Evolutionary conservation across 2,329 filamentous ascomycete species (phyloP), one percentile per base, ranked within the genome.

Genomic region (Sporothrix humicola): DNA sequence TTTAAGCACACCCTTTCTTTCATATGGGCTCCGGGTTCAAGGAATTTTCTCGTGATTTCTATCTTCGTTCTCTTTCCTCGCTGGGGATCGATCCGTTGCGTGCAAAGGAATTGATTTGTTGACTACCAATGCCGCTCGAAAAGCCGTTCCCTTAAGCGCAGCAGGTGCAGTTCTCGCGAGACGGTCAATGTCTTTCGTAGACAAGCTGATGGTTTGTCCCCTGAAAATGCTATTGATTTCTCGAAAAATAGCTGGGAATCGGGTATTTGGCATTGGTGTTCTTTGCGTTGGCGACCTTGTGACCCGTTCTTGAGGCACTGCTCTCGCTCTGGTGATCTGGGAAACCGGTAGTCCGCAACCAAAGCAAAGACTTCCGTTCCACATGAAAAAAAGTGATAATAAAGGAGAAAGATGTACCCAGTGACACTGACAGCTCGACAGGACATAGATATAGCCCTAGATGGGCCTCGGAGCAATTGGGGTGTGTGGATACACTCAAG

Each of bases 401-500:
- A 42, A 31, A 61, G 58, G 15, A 37, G 15, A 61, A 17, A 61
- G 17, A 61, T 9, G 31, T n/a, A 26, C 23, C 31, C 31, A 15
- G 5, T 26, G 13, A 42, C 7, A 3, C 0, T n/a, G 56, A 37
- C 8, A 42, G 58, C 13, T n/a, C 58, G 20, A 42, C 15, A 42
- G 26, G 31, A 10, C 58, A 44, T 66, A 8, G 37, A 66, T 66
- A 66, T 48, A 48, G 44, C 42, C 12, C 42, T 48, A 44, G n/a
- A 66, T 44, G 10, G 31, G 13, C 61, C n/a, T 15, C n/a, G 61
- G 61, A 23, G 37, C n/a, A 66, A 23, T 37, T 6, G 5, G 37
- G 42, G 61, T 66, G 37, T 66, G 61, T 48, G 42, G 61, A 17
- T 66, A 48, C 61, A 48, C 9, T 46, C 37, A 8, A 46, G 9